Percentiles rank a stretch among this genome's conserved stretches.
These are phyloP conservation scores for Lycium barbarum DNA, from an alignment of 257 asterid species.

Conservation along the genomic window DNA sequence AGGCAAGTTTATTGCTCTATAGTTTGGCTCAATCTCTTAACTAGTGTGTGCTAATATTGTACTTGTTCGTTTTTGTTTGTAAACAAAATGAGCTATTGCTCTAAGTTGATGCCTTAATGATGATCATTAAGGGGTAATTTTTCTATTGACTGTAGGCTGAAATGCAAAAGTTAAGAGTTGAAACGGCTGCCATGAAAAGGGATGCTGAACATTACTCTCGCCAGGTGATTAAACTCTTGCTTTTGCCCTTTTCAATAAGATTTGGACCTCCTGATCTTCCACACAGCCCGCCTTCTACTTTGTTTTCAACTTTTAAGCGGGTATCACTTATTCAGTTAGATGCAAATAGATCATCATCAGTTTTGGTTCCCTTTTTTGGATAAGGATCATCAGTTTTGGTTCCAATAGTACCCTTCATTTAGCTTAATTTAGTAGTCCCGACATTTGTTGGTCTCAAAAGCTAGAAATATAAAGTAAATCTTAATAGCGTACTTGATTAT, in stretches of 20 bases:
- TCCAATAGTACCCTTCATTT: conserved; percentile 15
- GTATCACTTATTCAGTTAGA: not conserved
- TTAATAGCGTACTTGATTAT: not conserved
- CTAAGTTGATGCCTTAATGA: conserved; percentile 28
- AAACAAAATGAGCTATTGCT: conserved; percentile 11
- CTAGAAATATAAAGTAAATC: not conserved
- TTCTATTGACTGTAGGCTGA: conserved; percentile 69
- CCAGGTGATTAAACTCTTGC: conserved; percentile 57
- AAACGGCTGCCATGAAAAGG: conserved; percentile 98
- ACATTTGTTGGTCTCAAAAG: not conserved
- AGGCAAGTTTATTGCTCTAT: conserved; percentile 66
- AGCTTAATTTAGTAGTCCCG: not conserved
- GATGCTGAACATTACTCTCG: conserved; percentile 99
- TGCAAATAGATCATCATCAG: not conserved
- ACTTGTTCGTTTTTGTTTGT: not conserved
- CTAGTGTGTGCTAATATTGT: conserved; percentile 15
- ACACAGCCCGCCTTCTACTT: not conserved
- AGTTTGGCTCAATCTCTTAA: not conserved
- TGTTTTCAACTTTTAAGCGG: not conserved
- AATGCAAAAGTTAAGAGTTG: conserved; percentile 96
- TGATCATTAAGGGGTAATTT: conserved; percentile 26
- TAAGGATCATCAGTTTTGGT: conserved; percentile 17
- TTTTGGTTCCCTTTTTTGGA: conserved; percentile 36
- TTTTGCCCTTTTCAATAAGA: not conserved
- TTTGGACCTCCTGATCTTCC: not conserved